Conservation (phyloP, 306 rosid species). For the Prunus mume region DNA sequence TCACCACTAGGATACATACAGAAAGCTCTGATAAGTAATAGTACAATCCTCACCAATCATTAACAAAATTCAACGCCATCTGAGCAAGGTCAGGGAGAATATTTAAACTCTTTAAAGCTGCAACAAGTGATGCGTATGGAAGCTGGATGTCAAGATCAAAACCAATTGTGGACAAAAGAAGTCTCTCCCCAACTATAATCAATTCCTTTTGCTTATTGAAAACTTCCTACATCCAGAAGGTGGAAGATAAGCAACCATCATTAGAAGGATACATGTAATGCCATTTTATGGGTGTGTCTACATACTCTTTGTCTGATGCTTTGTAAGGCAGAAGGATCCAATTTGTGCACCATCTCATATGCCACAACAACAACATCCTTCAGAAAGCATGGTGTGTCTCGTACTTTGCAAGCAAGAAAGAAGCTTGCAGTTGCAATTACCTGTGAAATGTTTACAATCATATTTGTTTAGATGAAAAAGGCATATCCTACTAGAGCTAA, state of each 20-base stretch:
- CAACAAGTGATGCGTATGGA: conserved; percentile 48
- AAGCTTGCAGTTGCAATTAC: conserved; percentile 41
- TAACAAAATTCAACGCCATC: conserved; percentile 57
- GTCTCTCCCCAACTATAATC: conserved; percentile 39
- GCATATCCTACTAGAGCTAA: neutral
- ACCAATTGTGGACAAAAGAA: conserved; percentile 41
- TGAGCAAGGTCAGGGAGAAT: conserved; percentile 33
- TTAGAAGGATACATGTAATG: neutral
- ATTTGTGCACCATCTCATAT: conserved; percentile 36
- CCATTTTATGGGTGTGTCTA: neutral
- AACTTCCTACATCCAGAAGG: conserved; percentile 31
- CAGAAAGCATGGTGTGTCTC: conserved; percentile 46
- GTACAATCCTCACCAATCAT: conserved; percentile 37
- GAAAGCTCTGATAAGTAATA: conserved; percentile 2
- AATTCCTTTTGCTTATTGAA: conserved; percentile 43
- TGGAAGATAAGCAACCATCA: conserved; percentile 4
- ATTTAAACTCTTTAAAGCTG: conserved; percentile 39
- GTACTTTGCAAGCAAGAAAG: conserved; percentile 48
- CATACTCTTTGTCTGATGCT: conserved; percentile 44
- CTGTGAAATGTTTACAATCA: conserved; percentile 28
- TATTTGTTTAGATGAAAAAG: neutral
- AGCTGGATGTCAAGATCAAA: conserved; percentile 46
- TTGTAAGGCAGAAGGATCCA: conserved; percentile 40
- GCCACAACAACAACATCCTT: conserved; percentile 42
- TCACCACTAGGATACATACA: neutral